Percentiles rank a stretch among this genome's conserved stretches.
phyloP scores from a whole-genome alignment of 306 rosid species.

The Corylus heterophylla region DNA sequence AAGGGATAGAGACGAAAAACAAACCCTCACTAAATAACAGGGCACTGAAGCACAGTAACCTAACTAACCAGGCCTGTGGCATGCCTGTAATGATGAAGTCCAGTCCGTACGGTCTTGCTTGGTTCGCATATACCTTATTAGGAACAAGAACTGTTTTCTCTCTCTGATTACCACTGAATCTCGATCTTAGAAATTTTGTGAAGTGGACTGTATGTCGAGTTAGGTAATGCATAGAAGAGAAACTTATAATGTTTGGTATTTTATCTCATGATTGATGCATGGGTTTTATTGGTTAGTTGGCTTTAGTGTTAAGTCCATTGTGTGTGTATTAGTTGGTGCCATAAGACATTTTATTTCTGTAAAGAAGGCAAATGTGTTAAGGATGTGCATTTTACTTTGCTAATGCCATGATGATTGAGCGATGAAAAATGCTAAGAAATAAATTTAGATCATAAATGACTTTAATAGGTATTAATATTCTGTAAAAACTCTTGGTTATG shows the following conservation, averaged over 20 bases:
- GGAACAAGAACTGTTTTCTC: too few relatives aligned
- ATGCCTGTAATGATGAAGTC: too few relatives aligned
- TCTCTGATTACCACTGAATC: too few relatives aligned
- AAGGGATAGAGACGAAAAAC: too few relatives aligned
- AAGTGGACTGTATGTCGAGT: neutral
- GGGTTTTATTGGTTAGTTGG: neutral
- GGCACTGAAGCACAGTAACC: too few relatives aligned
- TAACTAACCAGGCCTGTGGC: too few relatives aligned
- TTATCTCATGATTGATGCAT: neutral
- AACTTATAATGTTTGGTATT: neutral
- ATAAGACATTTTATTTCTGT: neutral
- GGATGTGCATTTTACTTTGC: neutral
- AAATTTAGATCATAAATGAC: neutral
- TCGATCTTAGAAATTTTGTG: too few relatives aligned
- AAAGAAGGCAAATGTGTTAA: neutral
- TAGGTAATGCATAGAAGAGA: neutral
- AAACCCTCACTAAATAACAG: too few relatives aligned
- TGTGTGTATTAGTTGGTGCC: neutral
- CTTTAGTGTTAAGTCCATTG: neutral
- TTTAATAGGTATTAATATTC: neutral
- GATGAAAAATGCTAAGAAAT: neutral
- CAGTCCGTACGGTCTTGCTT: too few relatives aligned
- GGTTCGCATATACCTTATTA: too few relatives aligned
- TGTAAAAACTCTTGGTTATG: neutral
- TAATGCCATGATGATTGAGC: neutral